phyloP scores from a whole-genome alignment of 257 asterid genomes.

The Solanum bukasovii region DNA sequence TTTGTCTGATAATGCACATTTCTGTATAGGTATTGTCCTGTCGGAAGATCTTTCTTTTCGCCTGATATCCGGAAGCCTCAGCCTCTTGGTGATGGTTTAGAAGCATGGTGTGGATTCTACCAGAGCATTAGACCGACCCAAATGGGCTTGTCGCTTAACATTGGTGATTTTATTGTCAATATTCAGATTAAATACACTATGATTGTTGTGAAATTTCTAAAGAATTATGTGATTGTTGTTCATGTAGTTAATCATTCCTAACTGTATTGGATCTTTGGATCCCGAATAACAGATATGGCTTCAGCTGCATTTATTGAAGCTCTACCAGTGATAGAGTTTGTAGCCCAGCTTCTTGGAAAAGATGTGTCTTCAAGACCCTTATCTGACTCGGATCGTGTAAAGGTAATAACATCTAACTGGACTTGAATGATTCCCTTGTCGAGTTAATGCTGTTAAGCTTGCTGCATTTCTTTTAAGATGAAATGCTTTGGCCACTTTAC shows the following conservation, averaged over 20 bases:
- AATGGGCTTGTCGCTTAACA: slow-evolving; percentile 96
- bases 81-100: slow-evolving; percentile 89
- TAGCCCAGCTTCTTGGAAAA: slow-evolving; percentile 80
- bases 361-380: slow-evolving; percentile 78
- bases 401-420: slow-evolving; percentile 31
- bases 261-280: neutral
- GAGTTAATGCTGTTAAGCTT: neutral
- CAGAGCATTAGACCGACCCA: slow-evolving; percentile 98
- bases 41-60: slow-evolving; percentile 92
- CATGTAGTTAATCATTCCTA: neutral
- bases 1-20: neutral
- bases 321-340: slow-evolving; percentile 91
- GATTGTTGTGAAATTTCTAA: neutral
- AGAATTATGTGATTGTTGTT: neutral
- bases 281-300: slow-evolving; percentile 68
- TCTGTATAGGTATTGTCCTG: slow-evolving; percentile 63
- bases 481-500: neutral
- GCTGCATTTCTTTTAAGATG: neutral
- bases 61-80: slow-evolving; percentile 84
- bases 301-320: slow-evolving; percentile 98
- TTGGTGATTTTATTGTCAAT: slow-evolving; percentile 32
- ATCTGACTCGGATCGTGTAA: slow-evolving; percentile 87
- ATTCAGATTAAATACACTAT: neutral
- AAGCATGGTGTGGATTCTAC: slow-evolving; percentile 98
- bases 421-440: neutral